phyloP scores from a whole-genome alignment of 2,329 filamentous ascomycete species.

The Botrytis elliptica region DNA sequence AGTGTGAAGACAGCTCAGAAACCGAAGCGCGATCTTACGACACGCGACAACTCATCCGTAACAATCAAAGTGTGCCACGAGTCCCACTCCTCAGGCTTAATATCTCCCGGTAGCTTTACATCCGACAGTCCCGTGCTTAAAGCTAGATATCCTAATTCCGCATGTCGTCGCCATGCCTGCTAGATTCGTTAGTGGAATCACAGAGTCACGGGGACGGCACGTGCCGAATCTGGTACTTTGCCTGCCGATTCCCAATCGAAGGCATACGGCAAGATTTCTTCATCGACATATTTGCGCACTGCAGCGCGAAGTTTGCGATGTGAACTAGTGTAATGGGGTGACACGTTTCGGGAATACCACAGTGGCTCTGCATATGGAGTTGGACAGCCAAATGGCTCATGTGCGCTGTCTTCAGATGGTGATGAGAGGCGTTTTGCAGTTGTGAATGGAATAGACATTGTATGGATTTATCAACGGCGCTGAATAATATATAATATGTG shows the following conservation, averaged over 20 bases:
- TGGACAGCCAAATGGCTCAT: conserved; percentile 32
- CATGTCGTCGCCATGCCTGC: conserved; percentile 36
- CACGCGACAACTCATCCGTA: conserved; percentile 54
- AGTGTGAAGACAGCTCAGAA: background rate
- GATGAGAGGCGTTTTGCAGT: background rate
- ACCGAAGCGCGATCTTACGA: conserved; percentile 35
- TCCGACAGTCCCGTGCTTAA: conserved; percentile 43
- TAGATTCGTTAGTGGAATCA: background rate
- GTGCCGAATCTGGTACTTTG: conserved; percentile 47
- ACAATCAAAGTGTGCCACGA: conserved; percentile 56
- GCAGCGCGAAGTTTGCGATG: conserved; percentile 58
- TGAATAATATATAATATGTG: background rate
- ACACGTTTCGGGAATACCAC: conserved; percentile 38
- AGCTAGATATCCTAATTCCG: conserved; percentile 38
- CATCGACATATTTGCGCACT: conserved; percentile 59
- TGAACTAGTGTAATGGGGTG: conserved; percentile 61
- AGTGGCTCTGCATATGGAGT: conserved; percentile 39
- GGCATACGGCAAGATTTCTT: conserved; percentile 55
- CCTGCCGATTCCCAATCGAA: conserved; percentile 64
- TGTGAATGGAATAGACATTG: background rate
- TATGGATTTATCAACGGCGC: background rate
- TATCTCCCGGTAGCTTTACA: conserved; percentile 45
- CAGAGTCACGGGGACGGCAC: conserved; percentile 28
- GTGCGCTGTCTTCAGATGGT: background rate
- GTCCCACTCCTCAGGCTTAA: conserved; percentile 51